phyloP scores from a whole-genome alignment of 768 basidiomycete genomes.

The Boletus barrowsii region DNA sequence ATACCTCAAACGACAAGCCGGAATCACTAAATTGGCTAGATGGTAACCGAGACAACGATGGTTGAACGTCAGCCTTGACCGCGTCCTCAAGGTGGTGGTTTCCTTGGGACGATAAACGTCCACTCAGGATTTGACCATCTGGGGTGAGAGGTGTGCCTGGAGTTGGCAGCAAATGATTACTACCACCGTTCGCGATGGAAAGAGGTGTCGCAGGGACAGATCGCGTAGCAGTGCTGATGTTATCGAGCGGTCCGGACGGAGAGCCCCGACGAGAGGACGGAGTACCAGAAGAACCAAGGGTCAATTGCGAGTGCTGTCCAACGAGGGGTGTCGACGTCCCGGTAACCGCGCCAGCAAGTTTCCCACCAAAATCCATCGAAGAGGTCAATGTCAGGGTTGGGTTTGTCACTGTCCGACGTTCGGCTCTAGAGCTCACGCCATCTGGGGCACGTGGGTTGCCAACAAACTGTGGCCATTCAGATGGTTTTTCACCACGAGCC shows the following conservation, averaged over 20 bases:
- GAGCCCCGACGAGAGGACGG: constrained; percentile 72
- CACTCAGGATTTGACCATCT: constrained; percentile 57
- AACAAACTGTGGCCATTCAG: constrained; percentile 93
- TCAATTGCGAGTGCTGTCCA: constrained; percentile 58
- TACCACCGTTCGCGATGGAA: constrained; percentile 44
- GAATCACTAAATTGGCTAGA: constrained; percentile 56
- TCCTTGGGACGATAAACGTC: constrained; percentile 54
- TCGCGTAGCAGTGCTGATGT: constrained; percentile 58
- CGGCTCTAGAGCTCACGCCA: constrained; percentile 47
- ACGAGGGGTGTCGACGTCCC: constrained; percentile 63
- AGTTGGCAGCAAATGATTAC: constrained; percentile 55
- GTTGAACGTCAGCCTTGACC: constrained; percentile 56
- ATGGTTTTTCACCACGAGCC: constrained; percentile 66
- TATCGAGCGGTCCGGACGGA: constrained; percentile 63
- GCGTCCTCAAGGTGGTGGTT: constrained; percentile 48
- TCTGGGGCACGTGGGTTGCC: constrained; percentile 62
- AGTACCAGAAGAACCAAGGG: constrained; percentile 23
- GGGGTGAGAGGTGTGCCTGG: constrained; percentile 62
- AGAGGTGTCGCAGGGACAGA: constrained; percentile 85
- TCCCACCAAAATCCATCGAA: constrained; percentile 48
- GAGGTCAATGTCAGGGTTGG: constrained; percentile 64
- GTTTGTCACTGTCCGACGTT: constrained; percentile 73
- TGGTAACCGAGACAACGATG: constrained; percentile 68
- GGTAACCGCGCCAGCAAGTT: constrained; percentile 47
- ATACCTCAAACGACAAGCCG: constrained; percentile 56